A percentile compares a stretch with the other conserved stretches of the same genome.
phyloP scores from a whole-genome alignment of 768 basidiomycete species.

The Naganishia antarctica region DNA sequence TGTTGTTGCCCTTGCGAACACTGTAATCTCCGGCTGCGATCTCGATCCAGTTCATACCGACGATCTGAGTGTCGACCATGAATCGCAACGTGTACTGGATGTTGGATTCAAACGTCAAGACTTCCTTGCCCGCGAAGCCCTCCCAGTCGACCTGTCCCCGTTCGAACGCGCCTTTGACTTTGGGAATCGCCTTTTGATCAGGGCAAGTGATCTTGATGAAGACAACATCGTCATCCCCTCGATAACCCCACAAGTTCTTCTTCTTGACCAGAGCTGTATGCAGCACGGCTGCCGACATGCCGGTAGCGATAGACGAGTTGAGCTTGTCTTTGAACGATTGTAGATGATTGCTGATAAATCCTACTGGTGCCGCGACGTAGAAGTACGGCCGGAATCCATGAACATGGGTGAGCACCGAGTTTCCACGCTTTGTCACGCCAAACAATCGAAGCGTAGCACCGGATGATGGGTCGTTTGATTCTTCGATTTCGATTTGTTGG shows the following conservation, averaged over 20 bases:
- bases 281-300: conserved; percentile 52
- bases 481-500: conserved; percentile 92
- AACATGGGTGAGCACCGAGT: conserved; percentile 82
- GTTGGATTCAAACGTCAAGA: conserved; percentile 86
- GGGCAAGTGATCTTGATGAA: conserved; percentile 79
- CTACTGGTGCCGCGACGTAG: conserved; percentile 79
- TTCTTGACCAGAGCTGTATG: conserved; percentile 61
- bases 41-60: conserved; percentile 99
- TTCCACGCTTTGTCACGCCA: conserved; percentile 84
- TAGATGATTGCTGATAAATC: conserved; percentile 67
- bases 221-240: conserved; percentile 67
- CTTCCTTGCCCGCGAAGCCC: conserved; percentile 57
- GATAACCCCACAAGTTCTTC: conserved; percentile 80
- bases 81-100: conserved; percentile 85
- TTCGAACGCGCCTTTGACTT: conserved; percentile 86
- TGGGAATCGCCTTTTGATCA: conserved; percentile 72
- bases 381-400: conserved; percentile 87
- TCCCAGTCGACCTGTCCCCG: conserved; percentile 66
- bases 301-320: conserved; percentile 59
- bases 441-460: conserved; percentile 63
- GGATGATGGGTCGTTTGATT: conserved; percentile 56
- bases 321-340: conserved; percentile 62
- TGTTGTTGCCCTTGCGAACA: conserved; percentile 57
- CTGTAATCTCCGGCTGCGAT: conserved; percentile 75
- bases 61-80: conserved; percentile 93